Evolutionary conservation across 177 flowering plant genomes (phyloP), one percentile per base, ranked within the genome.

Genomic region (Vitis hybrid): DNA sequence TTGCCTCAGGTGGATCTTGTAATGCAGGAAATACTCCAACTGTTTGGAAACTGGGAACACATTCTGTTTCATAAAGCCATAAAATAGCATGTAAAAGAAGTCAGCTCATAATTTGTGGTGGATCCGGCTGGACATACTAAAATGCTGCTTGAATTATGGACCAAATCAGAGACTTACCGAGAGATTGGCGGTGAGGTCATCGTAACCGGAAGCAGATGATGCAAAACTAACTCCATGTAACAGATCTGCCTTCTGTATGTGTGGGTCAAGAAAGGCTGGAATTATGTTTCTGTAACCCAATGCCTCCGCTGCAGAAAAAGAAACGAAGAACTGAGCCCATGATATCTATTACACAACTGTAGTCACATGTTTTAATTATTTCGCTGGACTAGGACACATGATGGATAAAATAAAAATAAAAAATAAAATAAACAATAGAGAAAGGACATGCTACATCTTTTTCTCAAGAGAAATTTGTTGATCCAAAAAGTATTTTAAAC

Each of bases 201-300:
- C 97, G 31, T 85, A 92, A 15, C 97, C 96, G 5, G 96, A 86
- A 62, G 81, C 89, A 54, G 94, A 91, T 0, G 97, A 91, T 15
- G 94, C 97, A 62, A 92, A 92, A 62, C 94, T 92, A 74, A 84
- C 88, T 10, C 94, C 95, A 80, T 82, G 83, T 28, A 76, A 13
- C 15, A 90, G 38, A 11, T 87, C 84, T 55, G 24, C 64, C 28
- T 44, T 73, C 63, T 59, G 77, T 63, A 82, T 53, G 22, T 68
- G 71, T 20, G 76, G 82, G 38, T 87, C 85, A 4, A 88, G 81
- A 76, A 79, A 91, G 3, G 77, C 91, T 61, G 85, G 89, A 33
- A 91, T 66, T 38, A 28, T 14, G 5, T 67, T 78, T n/a, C 59
- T 70, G 49, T 78, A 79, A 6, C 91, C 95, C 14, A 89, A 3